Evolutionary conservation across 2,329 filamentous ascomycete genomes (phyloP), one percentile per base, ranked within the genome.

Genomic region (Talaromyces pinophilus): DNA sequence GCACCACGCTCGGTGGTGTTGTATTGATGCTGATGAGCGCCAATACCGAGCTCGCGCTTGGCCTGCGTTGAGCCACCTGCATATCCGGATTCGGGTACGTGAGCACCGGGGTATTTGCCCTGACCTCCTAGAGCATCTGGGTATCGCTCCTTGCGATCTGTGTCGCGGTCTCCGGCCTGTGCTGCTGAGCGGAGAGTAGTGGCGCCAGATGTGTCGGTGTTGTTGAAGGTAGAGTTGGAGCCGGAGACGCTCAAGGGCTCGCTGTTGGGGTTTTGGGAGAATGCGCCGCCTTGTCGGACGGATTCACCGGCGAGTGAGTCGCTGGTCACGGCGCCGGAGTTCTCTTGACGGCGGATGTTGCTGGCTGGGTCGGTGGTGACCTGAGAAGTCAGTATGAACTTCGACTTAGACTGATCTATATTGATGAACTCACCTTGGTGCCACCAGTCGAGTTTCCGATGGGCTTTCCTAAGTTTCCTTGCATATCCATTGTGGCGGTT

Each of bases 291-390:
- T 25, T 81, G 71, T 57, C 82, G 80, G 67, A 87, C 79, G 0
- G 91, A 95, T 73, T 94, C 89, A 67, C 87, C 89, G 11, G 92
- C 92, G 5, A 96, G 87, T 6, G 91, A 94, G 78, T 90, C 90
- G 15, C 84, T 81, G 54, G 85, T 80, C 1, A 94, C 84, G 30
- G 82, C 72, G 62, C 92, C 92, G 5, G 89, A 81, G 15, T 83
- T 80, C 76, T 95, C 92, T 17, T 81, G 75, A 67, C 83, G 84
- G 33, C 86, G 84, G 57, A 85, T 77, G 44, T 72, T 73, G 57
- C 80, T 75, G 67, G 76, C 73, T 62, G 83, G 81, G 73, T 86
- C 85, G 57, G 75, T 82, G 55, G 82, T 85, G 67, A 75, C 72
- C 71, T 74, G 46, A 19, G 10, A 28, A 6, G 46, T 64, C 22